Base-by-base conservation (phyloP, 176 grass and related monocot genomes). In the Juncus inflexus region DNA sequence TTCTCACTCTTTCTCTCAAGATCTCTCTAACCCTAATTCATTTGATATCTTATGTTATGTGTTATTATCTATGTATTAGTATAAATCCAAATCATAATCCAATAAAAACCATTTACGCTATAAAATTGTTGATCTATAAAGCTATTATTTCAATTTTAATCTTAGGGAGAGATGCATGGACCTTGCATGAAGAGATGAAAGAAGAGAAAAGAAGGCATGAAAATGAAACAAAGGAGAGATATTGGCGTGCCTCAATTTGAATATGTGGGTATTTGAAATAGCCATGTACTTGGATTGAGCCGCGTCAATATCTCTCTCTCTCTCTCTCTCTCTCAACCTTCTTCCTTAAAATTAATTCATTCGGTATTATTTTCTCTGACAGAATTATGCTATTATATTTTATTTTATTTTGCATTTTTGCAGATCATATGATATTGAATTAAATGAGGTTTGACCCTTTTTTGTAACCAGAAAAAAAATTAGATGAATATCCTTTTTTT, bases 191-290 rank as follows among this genome's bases (percentile, higher is more conserved):
- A 10, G 57, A 58, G 39, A 3, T 38, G 7, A 35, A 65, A 68
- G 36, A 1, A 35, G 51, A 71, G 4, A 9, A 15, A 71, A 71
- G 28, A 35, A 43, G 57, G 47, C 15, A 60, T 54, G 40, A 56
- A 45, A 70, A 47, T 38, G 9, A 43, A 57, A 43, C 70, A 79
- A 78, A 72, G 9, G 43, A 66, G 87, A 90, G 87, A 75, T 90
- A 90, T 90, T 90, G 87, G 76, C 64, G 87, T 79, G 87, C 80
- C 87, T 90, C 87, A 90, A 83, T 86, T 84, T 73, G 77, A 90
- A 77, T 65, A 60, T 80, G 4, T 75, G 83, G 79, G 50, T 86
- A 71, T 14, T 77, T 49, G 3, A 14, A 40, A 12, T 73, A 90
- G 68, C 54, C 83, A 75, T 86, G 79, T 90, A 75, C 62, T 90